A percentile compares a stretch with the other conserved stretches of the same genome.
Evolutionary conservation across 805 yeast species (phyloP).

Genomic region (Kockiozyma suomiensis): DNA sequence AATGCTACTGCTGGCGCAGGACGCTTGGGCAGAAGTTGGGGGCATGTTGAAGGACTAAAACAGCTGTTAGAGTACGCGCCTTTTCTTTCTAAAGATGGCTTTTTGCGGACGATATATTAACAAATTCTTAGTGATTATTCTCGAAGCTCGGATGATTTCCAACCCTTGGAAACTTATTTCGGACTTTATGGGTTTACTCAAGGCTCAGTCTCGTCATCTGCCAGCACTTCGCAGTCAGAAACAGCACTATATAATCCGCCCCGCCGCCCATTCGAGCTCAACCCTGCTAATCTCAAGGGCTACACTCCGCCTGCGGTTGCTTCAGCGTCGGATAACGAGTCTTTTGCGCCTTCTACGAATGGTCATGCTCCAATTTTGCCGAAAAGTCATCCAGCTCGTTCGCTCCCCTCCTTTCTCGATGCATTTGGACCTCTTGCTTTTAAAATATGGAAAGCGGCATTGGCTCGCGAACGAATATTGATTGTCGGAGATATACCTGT

Average conservation of each 20-base stretch:
- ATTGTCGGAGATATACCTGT: constrained; percentile 44
- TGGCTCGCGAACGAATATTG: constrained; percentile 60
- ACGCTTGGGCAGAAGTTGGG: constrained; percentile 36
- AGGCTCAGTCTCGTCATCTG: constrained; percentile 45
- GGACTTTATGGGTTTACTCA: constrained; percentile 16
- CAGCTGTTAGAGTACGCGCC: constrained; percentile 23
- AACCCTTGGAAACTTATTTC: constrained; percentile 23
- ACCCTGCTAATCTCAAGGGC: constrained; percentile 17
- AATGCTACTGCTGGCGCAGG: constrained; percentile 28
- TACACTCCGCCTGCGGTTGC: not conserved
- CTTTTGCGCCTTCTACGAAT: constrained; percentile 48
- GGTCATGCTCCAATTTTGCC: constrained; percentile 15
- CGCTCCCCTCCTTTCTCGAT: constrained; percentile 49
- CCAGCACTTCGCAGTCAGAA: constrained; percentile 49
- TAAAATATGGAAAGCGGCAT: constrained; percentile 62
- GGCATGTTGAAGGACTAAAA: constrained; percentile 46
- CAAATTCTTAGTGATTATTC: constrained; percentile 22
- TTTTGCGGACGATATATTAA: too few species aligned
- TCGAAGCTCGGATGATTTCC: constrained; percentile 14
- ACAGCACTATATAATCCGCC: constrained; percentile 37
- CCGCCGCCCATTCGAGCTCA: constrained; percentile 30
- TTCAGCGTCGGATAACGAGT: constrained; percentile 17
- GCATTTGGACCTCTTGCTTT: constrained; percentile 67
- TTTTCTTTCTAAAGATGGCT: constrained; percentile 11
- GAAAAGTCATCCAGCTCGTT: constrained; percentile 43